A percentile compares a stretch with the other conserved stretches of the same genome.
Conservation (phyloP, 1,139 yeast species). For the Suhomyces panamericanus region DNA sequence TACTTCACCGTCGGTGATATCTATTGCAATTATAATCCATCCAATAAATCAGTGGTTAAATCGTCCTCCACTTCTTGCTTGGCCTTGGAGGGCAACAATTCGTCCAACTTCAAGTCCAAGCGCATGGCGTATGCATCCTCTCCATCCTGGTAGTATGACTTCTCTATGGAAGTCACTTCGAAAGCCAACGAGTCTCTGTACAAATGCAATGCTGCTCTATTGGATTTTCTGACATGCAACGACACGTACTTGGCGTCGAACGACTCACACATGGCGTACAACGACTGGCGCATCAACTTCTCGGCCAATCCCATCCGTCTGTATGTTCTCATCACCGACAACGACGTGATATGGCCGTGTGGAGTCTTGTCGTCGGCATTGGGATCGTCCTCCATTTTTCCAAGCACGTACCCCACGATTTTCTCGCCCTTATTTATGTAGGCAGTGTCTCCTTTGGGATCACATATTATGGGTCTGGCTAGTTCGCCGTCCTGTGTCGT, state of each 20-base stretch:
- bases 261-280: constrained; percentile 75
- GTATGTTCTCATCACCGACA: constrained; percentile 93
- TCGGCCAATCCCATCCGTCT: constrained; percentile 95
- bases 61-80: constrained; percentile 54
- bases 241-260: constrained; percentile 84
- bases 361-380: constrained; percentile 70
- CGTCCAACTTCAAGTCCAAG: constrained; percentile 58
- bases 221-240: constrained; percentile 89
- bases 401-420: constrained; percentile 90
- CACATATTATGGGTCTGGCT: constrained; percentile 28
- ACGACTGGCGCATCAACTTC: constrained; percentile 84
- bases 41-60: constrained; percentile 40
- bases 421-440: constrained; percentile 70
- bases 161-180: constrained; percentile 79
- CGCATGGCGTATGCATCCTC: constrained; percentile 99
- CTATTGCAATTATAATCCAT: constrained; percentile 12
- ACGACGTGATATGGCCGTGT: constrained; percentile 92
- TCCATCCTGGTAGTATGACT: constrained; percentile 90
- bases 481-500: constrained; percentile 32
- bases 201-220: constrained; percentile 90
- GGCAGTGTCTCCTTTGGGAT: constrained; percentile 54
- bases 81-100: constrained; percentile 57
- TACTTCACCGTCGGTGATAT: constrained; percentile 3
- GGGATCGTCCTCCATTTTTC: constrained; percentile 96
- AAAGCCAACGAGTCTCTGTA: constrained; percentile 85